A percentile compares a stretch with the other conserved stretches of the same genome.
Conservation (phyloP, 257 asterid species). For the Agastache rugosa region DNA sequence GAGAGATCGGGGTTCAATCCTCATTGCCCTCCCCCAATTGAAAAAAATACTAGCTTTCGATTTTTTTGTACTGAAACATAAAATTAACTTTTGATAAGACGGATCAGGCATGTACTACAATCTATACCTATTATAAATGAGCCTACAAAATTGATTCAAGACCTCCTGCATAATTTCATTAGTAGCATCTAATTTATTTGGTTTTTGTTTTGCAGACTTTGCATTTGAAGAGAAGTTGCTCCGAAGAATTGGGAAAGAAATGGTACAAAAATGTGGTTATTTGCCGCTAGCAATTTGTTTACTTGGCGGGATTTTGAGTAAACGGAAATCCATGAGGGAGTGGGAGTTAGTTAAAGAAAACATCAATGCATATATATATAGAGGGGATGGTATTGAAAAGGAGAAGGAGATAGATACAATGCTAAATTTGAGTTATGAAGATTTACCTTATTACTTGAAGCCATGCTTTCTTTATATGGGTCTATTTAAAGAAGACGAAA, state of each 20-base stretch:
- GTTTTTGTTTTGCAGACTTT: not conserved
- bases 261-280: conserved; percentile 15
- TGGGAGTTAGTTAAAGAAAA: conserved; percentile 20
- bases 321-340: not conserved
- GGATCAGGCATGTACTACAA: too few species aligned
- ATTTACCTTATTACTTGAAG: conserved; percentile 29
- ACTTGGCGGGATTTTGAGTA: conserved; percentile 26
- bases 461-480: conserved; percentile 27
- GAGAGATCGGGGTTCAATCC: too few species aligned
- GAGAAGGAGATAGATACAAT: not conserved
- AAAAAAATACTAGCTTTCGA: too few species aligned
- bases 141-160: too few species aligned
- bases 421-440: conserved; percentile 15
- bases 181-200: too few species aligned
- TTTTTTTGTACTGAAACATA: too few species aligned
- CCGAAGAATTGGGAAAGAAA: conserved; percentile 2
- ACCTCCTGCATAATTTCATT: too few species aligned
- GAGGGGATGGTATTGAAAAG: not conserved
- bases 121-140: too few species aligned
- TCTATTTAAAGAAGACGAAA: not conserved
- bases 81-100: too few species aligned
- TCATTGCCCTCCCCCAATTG: too few species aligned
- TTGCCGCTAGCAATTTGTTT: conserved; percentile 21
- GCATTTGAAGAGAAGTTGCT: too few species aligned
- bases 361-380: not conserved